phyloP scores from a whole-genome alignment of 2,329 filamentous ascomycete species.

The Ophiostoma novo-ulmi region DNA sequence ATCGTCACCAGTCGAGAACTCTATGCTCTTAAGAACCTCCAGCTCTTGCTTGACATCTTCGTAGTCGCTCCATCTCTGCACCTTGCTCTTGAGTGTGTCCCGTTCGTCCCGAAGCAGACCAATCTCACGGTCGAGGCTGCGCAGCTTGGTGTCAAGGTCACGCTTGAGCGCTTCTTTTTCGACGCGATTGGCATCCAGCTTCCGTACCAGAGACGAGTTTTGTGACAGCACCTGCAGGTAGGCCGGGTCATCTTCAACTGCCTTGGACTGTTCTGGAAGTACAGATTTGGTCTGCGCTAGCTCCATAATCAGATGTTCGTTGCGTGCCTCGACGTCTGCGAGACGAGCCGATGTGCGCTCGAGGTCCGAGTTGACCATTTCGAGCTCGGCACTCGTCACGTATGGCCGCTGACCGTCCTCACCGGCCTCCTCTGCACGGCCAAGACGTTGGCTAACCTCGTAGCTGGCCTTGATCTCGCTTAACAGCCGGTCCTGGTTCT shows the following conservation, averaged over 20 bases:
- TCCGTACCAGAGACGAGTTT: constrained; percentile 85
- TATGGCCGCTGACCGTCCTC: constrained; percentile 55
- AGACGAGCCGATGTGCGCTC: constrained; percentile 82
- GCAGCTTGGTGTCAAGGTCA: constrained; percentile 67
- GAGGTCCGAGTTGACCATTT: constrained; percentile 86
- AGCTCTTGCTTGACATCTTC: constrained; percentile 94
- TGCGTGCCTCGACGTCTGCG: constrained; percentile 86
- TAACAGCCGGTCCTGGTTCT: constrained; percentile 85
- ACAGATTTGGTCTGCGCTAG: constrained; percentile 82
- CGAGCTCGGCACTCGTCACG: constrained; percentile 82
- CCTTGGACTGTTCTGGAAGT: constrained; percentile 53
- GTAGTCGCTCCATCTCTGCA: constrained; percentile 89
- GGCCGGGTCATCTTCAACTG: constrained; percentile 80
- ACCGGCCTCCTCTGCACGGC: constrained; percentile 29
- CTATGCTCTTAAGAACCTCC: constrained; percentile 94
- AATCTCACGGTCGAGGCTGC: constrained; percentile 74
- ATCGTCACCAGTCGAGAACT: constrained; percentile 87
- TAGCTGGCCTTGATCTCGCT: constrained; percentile 96
- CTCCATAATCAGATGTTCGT: constrained; percentile 87
- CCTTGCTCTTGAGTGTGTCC: constrained; percentile 70
- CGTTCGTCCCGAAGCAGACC: constrained; percentile 71
- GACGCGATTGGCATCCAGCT: constrained; percentile 74
- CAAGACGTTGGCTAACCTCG: constrained; percentile 87
- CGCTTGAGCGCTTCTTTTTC: constrained; percentile 79
- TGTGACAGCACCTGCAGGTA: constrained; percentile 87